Base-by-base conservation (phyloP, 129 eudicot genomes). In the Pittosporum tobira region DNA sequence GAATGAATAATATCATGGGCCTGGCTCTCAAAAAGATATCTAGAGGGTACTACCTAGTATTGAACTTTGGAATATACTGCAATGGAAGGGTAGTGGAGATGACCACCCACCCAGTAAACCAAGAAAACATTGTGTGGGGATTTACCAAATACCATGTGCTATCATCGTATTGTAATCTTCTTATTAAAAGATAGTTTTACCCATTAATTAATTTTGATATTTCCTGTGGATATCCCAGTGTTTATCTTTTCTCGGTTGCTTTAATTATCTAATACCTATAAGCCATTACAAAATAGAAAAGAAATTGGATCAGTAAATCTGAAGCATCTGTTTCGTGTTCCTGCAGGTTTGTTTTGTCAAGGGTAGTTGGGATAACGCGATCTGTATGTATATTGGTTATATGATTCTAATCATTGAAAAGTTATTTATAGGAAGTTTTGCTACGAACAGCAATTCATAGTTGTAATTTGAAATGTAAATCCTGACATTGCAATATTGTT, bases 331-430 rank as follows among this genome's bases (percentile, higher is more conserved):
- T 84, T 69, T 71, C 81, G 76, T 77, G 68, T 89, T 82, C 73
- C 78, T 82, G 95, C 95, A 89, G 97, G 86, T 72, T 70, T 82
- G 54, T 77, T 75, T 64, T 63, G 60, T 75, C 60, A 75, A 72
- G 61, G 77, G 72, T 84, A 74, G 63, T 77, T 63, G 64, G 49
- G 69, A 69, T 72, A n/a, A 62, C 57, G 65, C 62, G 66, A 48
- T 61, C 70, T 62, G 82, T 80, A 65, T 62, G 82, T 80, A 65
- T 48, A 77, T 38, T 62, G 66, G 38, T 52, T 67, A 67, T 61
- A 49, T 70, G 57, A 37, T 68, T 69, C 43, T 44, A 54, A 28
- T 62, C 48, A 58, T 66, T 57, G 26, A 48, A 42, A 34, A 43
- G 38, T 38, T 40, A 47, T 55, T 9, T 29, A 14, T 24, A 38